Evolutionary conservation across 192 early-diverging fungal species (phyloP).

Genomic region (Pilaira anomala): DNA sequence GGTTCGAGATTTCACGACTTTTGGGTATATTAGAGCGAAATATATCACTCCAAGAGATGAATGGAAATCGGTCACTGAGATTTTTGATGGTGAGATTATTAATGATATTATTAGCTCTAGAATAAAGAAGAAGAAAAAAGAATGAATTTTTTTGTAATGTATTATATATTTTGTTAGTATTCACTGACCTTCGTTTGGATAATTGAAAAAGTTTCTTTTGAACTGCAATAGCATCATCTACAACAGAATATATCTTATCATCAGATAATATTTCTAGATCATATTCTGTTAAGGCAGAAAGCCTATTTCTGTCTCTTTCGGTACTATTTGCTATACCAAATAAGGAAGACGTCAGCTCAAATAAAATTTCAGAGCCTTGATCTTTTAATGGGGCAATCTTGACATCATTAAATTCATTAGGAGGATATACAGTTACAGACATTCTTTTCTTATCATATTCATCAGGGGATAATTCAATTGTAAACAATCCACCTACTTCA

Average conservation of each 20-base stretch:
- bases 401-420: neutral
- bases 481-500: constrained; percentile 1
- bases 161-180: neutral
- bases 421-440: neutral
- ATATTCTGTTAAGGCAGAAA: neutral
- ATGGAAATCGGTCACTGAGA: neutral
- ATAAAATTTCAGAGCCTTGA: neutral
- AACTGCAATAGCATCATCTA: constrained; percentile 53
- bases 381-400: neutral
- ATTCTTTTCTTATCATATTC: neutral
- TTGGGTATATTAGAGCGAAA: neutral
- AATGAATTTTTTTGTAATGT: neutral
- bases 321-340: neutral
- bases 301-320: neutral
- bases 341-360: neutral
- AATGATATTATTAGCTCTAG: neutral
- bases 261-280: neutral
- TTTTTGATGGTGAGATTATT: neutral
- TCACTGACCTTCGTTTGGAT: neutral
- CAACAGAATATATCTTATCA: constrained; percentile 20
- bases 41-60: neutral
- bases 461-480: neutral
- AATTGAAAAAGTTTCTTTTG: constrained; percentile 30
- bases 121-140: neutral
- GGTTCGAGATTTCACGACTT: neutral